A percentile compares a stretch with the other conserved stretches of the same genome.
Evolutionary conservation across 2,329 filamentous ascomycete species (phyloP).

Genomic region (Fusarium sp.): DNA sequence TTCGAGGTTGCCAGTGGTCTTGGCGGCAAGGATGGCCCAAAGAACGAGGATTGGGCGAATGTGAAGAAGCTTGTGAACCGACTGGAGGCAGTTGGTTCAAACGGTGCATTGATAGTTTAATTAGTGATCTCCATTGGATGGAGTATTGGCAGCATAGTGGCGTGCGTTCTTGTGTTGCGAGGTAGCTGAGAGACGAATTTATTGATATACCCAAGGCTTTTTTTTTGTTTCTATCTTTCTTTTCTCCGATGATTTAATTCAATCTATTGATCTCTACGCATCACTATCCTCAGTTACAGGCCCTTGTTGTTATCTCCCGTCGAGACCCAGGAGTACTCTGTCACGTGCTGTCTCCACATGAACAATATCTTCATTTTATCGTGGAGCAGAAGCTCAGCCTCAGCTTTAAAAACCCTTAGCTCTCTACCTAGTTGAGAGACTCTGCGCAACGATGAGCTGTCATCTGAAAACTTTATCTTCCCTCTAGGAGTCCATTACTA

Average conservation of each 20-base stretch:
- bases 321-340: background rate
- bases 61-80: constrained; percentile 90
- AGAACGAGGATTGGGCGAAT: constrained; percentile 89
- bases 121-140: constrained; percentile 30
- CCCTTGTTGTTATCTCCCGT: background rate
- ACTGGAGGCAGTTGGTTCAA: constrained; percentile 71
- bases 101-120: constrained; percentile 56
- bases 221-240: background rate
- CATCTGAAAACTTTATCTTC: background rate
- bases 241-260: background rate
- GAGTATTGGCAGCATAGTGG: constrained; percentile 28
- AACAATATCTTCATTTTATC: constrained; percentile 16
- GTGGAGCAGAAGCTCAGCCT: background rate
- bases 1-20: constrained; percentile 89
- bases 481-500: background rate
- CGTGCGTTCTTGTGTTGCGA: constrained; percentile 31
- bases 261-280: background rate
- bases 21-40: constrained; percentile 84
- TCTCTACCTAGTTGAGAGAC: background rate
- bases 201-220: constrained; percentile 40
- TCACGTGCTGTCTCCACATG: constrained; percentile 31
- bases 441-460: background rate
- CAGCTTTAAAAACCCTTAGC: background rate
- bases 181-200: constrained; percentile 26
- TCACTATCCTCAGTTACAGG: background rate